Percentiles rank a stretch among this genome's conserved stretches.
phyloP scores from a whole-genome alignment of 2,329 filamentous ascomycete genomes.

The Venturia nashicola region DNA sequence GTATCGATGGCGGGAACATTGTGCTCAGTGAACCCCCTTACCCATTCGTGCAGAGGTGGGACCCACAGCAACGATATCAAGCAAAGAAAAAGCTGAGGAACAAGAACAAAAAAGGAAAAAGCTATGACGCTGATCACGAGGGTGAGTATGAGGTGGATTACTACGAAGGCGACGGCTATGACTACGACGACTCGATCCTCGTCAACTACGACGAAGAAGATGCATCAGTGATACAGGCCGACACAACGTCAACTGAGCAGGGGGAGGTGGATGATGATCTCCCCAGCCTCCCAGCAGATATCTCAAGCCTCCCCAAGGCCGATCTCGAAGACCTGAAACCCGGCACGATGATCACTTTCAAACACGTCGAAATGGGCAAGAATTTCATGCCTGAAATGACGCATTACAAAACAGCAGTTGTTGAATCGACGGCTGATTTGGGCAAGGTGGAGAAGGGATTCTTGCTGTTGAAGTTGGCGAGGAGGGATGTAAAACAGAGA shows the following conservation, averaged over 20 bases:
- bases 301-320: constrained; percentile 41
- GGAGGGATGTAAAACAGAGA: constrained; percentile 49
- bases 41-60: constrained; percentile 84
- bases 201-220: constrained; percentile 45
- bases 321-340: constrained; percentile 34
- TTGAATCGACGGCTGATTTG: constrained; percentile 45
- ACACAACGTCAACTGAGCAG: constrained; percentile 20
- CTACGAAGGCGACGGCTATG: constrained; percentile 17
- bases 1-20: constrained; percentile 52
- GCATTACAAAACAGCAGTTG: constrained; percentile 48
- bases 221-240: constrained; percentile 54
- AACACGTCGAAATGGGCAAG: constrained; percentile 50
- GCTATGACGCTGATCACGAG: constrained; percentile 28
- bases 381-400: constrained; percentile 54
- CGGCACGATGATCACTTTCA: constrained; percentile 59
- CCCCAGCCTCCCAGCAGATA: constrained; percentile 47
- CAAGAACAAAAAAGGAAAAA: constrained; percentile 46
- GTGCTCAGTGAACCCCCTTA: constrained; percentile 68
- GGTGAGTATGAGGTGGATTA: constrained; percentile 20
- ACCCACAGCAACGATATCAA: constrained; percentile 51
- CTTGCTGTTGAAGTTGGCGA: constrained; percentile 54
- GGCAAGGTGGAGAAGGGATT: constrained; percentile 38
- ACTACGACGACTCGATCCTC: constrained; percentile 39
- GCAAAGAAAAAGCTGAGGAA: constrained; percentile 33
- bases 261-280: constrained; percentile 40